Percentiles rank a stretch among this genome's conserved stretches.
These are phyloP conservation scores for Micractinium conductrix DNA, from an alignment of 139 green algal species.

Conservation along the genomic window DNA sequence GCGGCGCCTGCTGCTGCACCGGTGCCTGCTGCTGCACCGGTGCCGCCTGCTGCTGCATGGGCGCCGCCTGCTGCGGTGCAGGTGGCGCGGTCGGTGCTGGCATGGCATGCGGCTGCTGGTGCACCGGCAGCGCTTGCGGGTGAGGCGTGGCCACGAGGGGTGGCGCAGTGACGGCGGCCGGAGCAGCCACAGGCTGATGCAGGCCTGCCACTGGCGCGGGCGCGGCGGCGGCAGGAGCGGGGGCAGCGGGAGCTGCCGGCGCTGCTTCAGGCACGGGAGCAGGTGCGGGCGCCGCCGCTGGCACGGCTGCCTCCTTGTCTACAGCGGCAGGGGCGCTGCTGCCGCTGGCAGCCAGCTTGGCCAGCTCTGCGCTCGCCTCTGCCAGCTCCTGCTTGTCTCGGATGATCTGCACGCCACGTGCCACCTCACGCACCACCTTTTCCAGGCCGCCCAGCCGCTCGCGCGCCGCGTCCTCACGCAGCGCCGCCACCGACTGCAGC, in stretches of 20 bases:
- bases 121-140: background rate
- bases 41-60: background rate
- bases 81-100: background rate
- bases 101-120: constrained; percentile 11
- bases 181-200: constrained; percentile 1
- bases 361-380: constrained; percentile 60
- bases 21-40: constrained; percentile 7
- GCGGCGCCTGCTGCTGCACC: background rate
- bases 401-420: constrained; percentile 56
- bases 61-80: constrained; percentile 7
- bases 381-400: constrained; percentile 65
- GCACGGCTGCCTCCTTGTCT: background rate
- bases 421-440: constrained; percentile 54
- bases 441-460: constrained; percentile 51
- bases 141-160: background rate
- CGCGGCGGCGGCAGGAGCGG: background rate
- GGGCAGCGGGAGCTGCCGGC: background rate
- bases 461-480: constrained; percentile 46
- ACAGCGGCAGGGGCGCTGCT: background rate
- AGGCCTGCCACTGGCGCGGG: too few species aligned
- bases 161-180: background rate
- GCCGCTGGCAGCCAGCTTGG: constrained; percentile 45
- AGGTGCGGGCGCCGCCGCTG: background rate
- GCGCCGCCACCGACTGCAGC: constrained; percentile 39
- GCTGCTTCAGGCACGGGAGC: background rate